phyloP scores from a whole-genome alignment of 1,139 yeast species.

The Pichia sp. region DNA sequence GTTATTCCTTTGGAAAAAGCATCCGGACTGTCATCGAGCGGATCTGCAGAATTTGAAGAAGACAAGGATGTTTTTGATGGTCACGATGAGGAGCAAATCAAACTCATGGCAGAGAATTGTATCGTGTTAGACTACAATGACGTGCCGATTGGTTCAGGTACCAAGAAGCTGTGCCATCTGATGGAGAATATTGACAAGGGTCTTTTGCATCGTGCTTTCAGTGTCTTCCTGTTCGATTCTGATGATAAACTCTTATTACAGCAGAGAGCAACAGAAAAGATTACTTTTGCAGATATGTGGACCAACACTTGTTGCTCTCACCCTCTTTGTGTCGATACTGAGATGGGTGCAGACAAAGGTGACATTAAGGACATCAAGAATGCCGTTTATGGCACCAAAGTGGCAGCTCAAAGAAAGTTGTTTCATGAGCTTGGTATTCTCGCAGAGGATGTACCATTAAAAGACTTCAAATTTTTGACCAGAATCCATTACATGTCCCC shows the following conservation, averaged over 20 bases:
- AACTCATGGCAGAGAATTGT: slow-evolving; percentile 94
- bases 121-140: slow-evolving; percentile 88
- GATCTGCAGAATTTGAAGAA: slow-evolving; percentile 21
- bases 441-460: slow-evolving; percentile 50
- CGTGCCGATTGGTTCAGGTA: slow-evolving; percentile 83
- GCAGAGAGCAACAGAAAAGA: slow-evolving; percentile 93
- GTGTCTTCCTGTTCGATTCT: slow-evolving; percentile 82
- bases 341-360: slow-evolving; percentile 50
- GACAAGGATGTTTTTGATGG: slow-evolving; percentile 51
- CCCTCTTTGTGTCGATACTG: slow-evolving; percentile 79
- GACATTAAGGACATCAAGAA: slow-evolving; percentile 34
- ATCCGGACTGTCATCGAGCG: slow-evolving; percentile 37
- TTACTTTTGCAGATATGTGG: slow-evolving; percentile 96
- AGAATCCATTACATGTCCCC: slow-evolving; percentile 95
- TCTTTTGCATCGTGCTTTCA: slow-evolving; percentile 88
- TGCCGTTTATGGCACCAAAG: slow-evolving; percentile 72
- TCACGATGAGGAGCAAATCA: slow-evolving; percentile 90
- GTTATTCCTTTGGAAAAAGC: slow-evolving; percentile 46
- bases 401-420: slow-evolving; percentile 87
- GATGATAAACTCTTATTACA: slow-evolving; percentile 63
- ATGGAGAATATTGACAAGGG: slow-evolving; percentile 85
- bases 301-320: slow-evolving; percentile 99
- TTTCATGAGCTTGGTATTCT: slow-evolving; percentile 86
- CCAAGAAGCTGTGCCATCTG: slow-evolving; percentile 87
- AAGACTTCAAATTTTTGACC: slow-evolving; percentile 73